A percentile compares a stretch with the other conserved stretches of the same genome.
These are phyloP conservation scores for Nakazawaea pomicola DNA, from an alignment of 805 yeast genomes.

Conservation along the genomic window DNA sequence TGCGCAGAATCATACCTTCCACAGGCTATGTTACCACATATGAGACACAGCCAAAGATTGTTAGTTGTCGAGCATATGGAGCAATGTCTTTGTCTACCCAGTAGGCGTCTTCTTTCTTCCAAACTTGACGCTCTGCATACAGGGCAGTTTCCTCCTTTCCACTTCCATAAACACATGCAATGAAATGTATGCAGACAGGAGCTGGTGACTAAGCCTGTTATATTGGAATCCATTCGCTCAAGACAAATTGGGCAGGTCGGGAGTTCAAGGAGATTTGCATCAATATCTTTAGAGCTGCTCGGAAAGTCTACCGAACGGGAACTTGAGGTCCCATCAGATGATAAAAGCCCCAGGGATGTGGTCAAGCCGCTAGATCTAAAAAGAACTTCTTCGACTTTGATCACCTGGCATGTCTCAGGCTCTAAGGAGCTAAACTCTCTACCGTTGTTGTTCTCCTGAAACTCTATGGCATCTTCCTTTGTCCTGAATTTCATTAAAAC, in stretches of 20 bases:
- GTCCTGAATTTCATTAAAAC: constrained; percentile 71
- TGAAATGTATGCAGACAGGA: constrained; percentile 94
- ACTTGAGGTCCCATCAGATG: constrained; percentile 60
- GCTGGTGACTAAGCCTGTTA: constrained; percentile 79
- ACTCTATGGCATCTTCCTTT: constrained; percentile 50
- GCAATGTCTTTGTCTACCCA: constrained; percentile 30
- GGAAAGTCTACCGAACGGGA: constrained; percentile 9
- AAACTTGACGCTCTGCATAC: constrained; percentile 74
- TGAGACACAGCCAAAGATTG: constrained; percentile 82
- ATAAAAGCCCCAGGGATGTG: constrained; percentile 14
- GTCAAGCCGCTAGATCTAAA: constrained; percentile 28
- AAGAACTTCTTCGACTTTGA: constrained; percentile 58
- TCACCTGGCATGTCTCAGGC: constrained; percentile 77
- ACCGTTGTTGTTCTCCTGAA: constrained; percentile 66
- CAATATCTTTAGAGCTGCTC: not conserved
- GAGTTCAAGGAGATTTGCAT: constrained; percentile 39
- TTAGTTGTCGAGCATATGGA: constrained; percentile 50
- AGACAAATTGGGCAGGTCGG: constrained; percentile 94
- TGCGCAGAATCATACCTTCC: constrained; percentile 84
- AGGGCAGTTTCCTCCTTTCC: constrained; percentile 90
- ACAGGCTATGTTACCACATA: constrained; percentile 92
- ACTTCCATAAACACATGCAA: constrained; percentile 79
- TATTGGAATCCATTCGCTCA: constrained; percentile 77
- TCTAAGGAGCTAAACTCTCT: constrained; percentile 80
- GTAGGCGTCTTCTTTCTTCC: constrained; percentile 1